Evolutionary conservation across 108 stramenopile species (phyloP), one percentile per base, ranked within the genome.

Genomic region (Pseudonitzschia multiseries): DNA sequence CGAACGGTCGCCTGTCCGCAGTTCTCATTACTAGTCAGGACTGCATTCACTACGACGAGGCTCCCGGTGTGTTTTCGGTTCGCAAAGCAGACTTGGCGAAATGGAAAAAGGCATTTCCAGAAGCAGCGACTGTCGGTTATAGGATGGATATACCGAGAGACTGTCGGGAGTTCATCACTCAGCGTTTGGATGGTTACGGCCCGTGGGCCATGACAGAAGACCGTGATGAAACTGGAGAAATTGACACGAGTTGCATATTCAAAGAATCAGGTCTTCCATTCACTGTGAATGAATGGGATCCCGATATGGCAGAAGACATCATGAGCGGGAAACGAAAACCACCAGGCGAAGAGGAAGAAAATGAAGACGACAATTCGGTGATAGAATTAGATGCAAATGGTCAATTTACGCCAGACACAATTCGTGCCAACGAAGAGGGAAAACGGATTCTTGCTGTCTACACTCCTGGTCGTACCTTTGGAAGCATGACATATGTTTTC

Each of bases 381-480:
- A 52, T 31, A 17, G 66, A 60, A 41, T 28, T 41, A 8, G 65
- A 68, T 41, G 72, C 79, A 14, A 73, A 83, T 29, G 51, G 50
- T 20, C n/a, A 40, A 32, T 95, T 88, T 62, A 69, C 91, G 2
- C 84, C 81, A n/a, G 82, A 85, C 28, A 81, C 85, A 15, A 95
- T 92, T 71, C 85, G 88, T 14, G 20, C 71, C 56, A 72, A 87
- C 33, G 93, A 92, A 81, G 82, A 85, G 31, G 74, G 81, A 8
- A 83, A 90, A 69, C 76, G 69, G n/a, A 65, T 95, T 22, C 65
- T 95, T 50, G 91, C 93, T 20, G 79, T 91, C 0, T 89, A 89
- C 57, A 95, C 93, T 40, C 93, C 93, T 41, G 91, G 93, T 12
- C 89, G 90, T 33, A 86, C 91, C 22, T 91, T 81, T 81, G 93